Evolutionary conservation across 768 basidiomycete species (phyloP), one percentile per base, ranked within the genome.

Genomic region (Tulasnella sp.): DNA sequence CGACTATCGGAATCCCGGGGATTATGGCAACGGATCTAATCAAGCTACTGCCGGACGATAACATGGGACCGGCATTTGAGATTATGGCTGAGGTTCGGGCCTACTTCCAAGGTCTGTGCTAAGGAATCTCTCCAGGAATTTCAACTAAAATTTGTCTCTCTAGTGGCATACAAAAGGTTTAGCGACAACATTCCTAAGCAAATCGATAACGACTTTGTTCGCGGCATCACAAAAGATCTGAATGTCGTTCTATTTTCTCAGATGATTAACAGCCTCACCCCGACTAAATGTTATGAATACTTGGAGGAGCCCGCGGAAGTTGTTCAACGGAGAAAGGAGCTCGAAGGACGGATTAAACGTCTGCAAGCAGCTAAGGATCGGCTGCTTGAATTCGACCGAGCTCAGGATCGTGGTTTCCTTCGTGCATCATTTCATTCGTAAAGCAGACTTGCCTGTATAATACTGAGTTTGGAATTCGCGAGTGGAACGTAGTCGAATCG

Each of bases 141-240:
- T 9, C 42, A 44, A 44, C 42, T 76, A 38, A 76, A 31, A n/a
- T 34, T 52, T 3, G 44, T 21, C n/a, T 18, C 24, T 38, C 40
- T 78, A 92, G 91, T 92, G 1, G 88, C 90, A 0, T 91, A 89
- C 83, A 91, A 91, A 83, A 87, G 91, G 1, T 88, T 91, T 80
- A 86, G 86, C 1, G 91, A 92, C 83, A 88, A 87, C 73, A 82
- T 92, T 6, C 89, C 91, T 6, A 84, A 89, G 62, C 87, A 89
- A 3, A 89, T 92, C 77, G 91, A 92, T 81, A 82, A 87, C 62
- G 87, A 90, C 74, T 88, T 91, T 34, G 86, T 92, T 6, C 87
- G 88, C 6, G 91, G 91, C 0, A 80, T 90, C 3, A 44, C 42
- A 44, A 44, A 86, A 88, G 42, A 44, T 44, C 42, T 44, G 9